Evolutionary conservation across 306 rosid genomes (phyloP), one percentile per base, ranked within the genome.

Genomic region (Cucurbita pepo): DNA sequence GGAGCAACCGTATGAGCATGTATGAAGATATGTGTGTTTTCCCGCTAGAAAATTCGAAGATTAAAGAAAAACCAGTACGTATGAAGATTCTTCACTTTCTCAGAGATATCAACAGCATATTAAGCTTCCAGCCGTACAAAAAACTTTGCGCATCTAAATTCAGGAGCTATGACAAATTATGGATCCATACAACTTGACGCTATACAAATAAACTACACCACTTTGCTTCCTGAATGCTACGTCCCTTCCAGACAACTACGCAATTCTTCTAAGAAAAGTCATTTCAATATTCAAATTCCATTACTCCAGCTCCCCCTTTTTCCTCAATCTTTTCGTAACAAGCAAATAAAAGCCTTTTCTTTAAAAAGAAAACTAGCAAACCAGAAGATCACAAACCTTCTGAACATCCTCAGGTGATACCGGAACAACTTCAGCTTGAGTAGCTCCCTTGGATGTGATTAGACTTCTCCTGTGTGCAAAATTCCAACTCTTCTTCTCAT

Each of bases 341-440:
- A 40, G 59, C 53, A 80, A 76, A 64, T 59, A 56, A 21, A 41
- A 10, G 12, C 40, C 14, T 5, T 75, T 50, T 74, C 30, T 7
- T 58, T 5, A 58, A 25, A 15, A 37, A 52, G 34, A 12, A 9
- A 10, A n/a, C 6, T 1, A 72, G 57, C 21, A 19, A 5, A 44
- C 1, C 13, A 52, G 50, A 65, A 77, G 19, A 76, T 74, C 40
- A 77, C 81, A 16, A 76, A 93, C 99, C 96, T 83, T 85, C 4
- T 85, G 76, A 18, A 77, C 77, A 77, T 87, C 97, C 65, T 83
- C 88, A n/a, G 96, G 91, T 14, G 97, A 82, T 0, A 94, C 91
- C 16, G 99, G 95, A 41, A 88, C 77, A 48, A 89, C 86, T 77
- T 87, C 87, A 21, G 83, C 25, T 56, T 90, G 90, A 30, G 85